Evolutionary conservation across 306 rosid genomes (phyloP).

Genomic region (Potentilla sterilis): DNA sequence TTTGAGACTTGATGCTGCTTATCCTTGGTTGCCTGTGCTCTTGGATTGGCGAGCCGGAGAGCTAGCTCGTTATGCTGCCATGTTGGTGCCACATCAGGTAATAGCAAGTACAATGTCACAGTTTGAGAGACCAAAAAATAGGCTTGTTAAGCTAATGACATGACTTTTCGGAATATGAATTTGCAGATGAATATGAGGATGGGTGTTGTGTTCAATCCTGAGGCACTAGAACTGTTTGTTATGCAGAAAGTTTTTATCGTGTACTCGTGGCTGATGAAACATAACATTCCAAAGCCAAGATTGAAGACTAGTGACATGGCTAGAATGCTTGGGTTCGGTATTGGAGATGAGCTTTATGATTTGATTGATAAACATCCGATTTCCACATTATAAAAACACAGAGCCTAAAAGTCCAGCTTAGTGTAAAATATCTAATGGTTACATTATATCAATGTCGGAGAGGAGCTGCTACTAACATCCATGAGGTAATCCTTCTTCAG

Average conservation of each 20-base stretch:
- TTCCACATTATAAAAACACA: slow-evolving; percentile 35
- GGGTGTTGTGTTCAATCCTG: slow-evolving; percentile 94
- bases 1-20: slow-evolving; percentile 81
- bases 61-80: slow-evolving; percentile 88
- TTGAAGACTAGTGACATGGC: slow-evolving; percentile 84
- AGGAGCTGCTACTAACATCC: not conserved
- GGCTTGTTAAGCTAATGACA: slow-evolving; percentile 6
- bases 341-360: slow-evolving; percentile 81
- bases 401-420: not conserved
- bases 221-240: slow-evolving; percentile 80
- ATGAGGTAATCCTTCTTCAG: not conserved
- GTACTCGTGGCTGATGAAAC: slow-evolving; percentile 83
- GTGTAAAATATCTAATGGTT: not conserved
- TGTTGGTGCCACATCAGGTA: slow-evolving; percentile 98
- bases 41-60: slow-evolving; percentile 97
- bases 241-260: slow-evolving; percentile 82
- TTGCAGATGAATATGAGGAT: slow-evolving; percentile 82
- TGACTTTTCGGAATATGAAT: slow-evolving; percentile 2
- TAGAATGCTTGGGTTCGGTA: slow-evolving; percentile 93
- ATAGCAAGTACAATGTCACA: not conserved
- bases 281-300: slow-evolving; percentile 71
- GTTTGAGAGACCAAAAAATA: not conserved
- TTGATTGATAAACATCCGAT: slow-evolving; percentile 61
- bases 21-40: slow-evolving; percentile 89
- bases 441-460: not conserved